A percentile compares a stretch with the other conserved stretches of the same genome.
Evolutionary conservation across 106 monocot genomes (phyloP).

Genomic region (Amphibolis antarctica): DNA sequence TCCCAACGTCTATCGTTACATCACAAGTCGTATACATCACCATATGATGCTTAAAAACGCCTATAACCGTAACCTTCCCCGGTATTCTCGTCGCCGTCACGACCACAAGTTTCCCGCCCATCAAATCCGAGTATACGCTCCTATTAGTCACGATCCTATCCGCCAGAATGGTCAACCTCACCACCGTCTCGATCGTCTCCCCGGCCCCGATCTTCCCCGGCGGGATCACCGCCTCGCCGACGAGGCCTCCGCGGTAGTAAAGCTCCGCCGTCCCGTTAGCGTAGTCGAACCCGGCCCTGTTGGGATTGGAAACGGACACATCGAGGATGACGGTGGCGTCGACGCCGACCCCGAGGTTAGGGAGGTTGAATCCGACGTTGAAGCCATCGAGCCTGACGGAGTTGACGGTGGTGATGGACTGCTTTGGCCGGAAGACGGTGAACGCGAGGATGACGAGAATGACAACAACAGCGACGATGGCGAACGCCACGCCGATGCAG

Average conservation of each 20-base stretch:
- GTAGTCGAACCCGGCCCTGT: conserved; percentile 57
- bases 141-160: conserved; percentile 32
- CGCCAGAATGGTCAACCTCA: conserved; percentile 43
- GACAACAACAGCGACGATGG: conserved; percentile 14
- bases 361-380: conserved; percentile 24
- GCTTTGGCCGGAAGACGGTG: conserved; percentile 43
- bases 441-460: conserved; percentile 40
- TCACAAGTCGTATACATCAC: conserved; percentile 54
- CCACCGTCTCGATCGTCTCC: conserved; percentile 23
- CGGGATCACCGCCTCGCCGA: conserved; percentile 61
- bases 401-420: conserved; percentile 42
- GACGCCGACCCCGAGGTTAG: conserved; percentile 34
- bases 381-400: conserved; percentile 46
- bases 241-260: conserved; percentile 44
- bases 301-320: conserved; percentile 61
- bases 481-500: conserved; percentile 13
- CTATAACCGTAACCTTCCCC: conserved; percentile 48
- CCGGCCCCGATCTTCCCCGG: conserved; percentile 41
- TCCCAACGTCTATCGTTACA: conserved; percentile 24
- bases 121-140: conserved; percentile 31
- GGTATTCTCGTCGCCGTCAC: conserved; percentile 39
- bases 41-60: conserved; percentile 44
- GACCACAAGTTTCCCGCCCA: conserved; percentile 36
- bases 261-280: conserved; percentile 34
- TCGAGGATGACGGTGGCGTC: conserved; percentile 59